Conservation (phyloP, 441 rosid genomes). For the Brassica hybrid region DNA sequence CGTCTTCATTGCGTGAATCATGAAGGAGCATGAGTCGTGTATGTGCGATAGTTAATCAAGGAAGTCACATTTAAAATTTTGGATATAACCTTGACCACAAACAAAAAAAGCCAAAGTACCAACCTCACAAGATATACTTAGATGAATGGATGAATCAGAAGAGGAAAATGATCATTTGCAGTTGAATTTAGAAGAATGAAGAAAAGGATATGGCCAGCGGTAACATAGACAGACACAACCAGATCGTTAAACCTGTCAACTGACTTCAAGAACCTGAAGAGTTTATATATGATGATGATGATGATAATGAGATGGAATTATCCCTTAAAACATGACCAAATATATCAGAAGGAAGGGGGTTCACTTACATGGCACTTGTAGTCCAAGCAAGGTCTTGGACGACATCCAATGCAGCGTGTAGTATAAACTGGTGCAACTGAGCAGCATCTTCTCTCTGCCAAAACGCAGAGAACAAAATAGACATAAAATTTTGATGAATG, state of each 20-base stretch:
- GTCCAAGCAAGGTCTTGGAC: constrained; percentile 99
- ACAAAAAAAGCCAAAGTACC: not conserved
- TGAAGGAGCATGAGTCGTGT: constrained; percentile 96
- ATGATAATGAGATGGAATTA: constrained; percentile 11
- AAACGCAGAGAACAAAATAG: not conserved
- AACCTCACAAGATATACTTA: too few relatives aligned
- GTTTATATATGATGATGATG: not conserved
- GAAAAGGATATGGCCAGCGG: constrained; percentile 96
- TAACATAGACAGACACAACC: constrained; percentile 92
- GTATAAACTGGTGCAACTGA: constrained; percentile 87
- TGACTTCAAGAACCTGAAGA: constrained; percentile 84
- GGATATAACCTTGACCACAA: not conserved
- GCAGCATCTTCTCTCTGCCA: constrained; percentile 97
- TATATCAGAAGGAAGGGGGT: constrained; percentile 1
- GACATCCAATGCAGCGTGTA: constrained; percentile 93
- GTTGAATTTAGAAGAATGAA: not conserved
- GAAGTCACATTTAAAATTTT: constrained; percentile 41
- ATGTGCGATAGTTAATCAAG: constrained; percentile 65
- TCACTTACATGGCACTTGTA: constrained; percentile 86
- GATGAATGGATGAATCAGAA: not conserved
- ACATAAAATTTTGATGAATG: not conserved
- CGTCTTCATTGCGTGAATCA: constrained; percentile 94
- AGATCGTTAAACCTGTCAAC: constrained; percentile 93
- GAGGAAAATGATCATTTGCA: not conserved
- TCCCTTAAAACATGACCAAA: too few relatives aligned